These are phyloP conservation scores for Cladophialophora carrionii DNA, from an alignment of 2,329 filamentous ascomycete species.

Conservation along the genomic window DNA sequence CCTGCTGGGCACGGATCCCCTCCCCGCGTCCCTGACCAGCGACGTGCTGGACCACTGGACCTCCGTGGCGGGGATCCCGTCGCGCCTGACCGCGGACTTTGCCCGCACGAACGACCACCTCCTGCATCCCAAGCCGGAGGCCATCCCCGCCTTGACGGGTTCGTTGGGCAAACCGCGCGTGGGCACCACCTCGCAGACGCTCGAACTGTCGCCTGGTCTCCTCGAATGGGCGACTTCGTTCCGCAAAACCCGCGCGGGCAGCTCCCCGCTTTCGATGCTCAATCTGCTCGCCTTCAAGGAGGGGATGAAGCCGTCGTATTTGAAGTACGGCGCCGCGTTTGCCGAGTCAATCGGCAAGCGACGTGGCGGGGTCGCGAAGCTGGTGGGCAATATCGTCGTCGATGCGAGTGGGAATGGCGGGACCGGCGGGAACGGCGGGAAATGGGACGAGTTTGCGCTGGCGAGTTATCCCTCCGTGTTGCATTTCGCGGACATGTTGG, in stretches of 20 bases:
- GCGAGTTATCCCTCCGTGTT: slow-evolving; percentile 66
- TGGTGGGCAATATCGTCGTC: slow-evolving; percentile 61
- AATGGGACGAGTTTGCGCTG: slow-evolving; percentile 67
- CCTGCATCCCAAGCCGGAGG: slow-evolving; percentile 25
- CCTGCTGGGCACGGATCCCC: slow-evolving; percentile 39
- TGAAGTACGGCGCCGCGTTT: slow-evolving; percentile 60
- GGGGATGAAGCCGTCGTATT: slow-evolving; percentile 56
- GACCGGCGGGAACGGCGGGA: slow-evolving; percentile 39
- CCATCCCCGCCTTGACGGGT: slow-evolving; percentile 44
- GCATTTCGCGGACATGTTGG: slow-evolving; percentile 66
- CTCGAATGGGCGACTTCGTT: slow-evolving; percentile 53
- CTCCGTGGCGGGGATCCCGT: slow-evolving; percentile 44
- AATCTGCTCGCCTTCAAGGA: slow-evolving; percentile 63
- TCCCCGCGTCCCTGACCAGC: slow-evolving; percentile 32
- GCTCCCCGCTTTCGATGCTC: slow-evolving; percentile 62
- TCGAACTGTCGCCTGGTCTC: slow-evolving; percentile 60
- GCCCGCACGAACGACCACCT: slow-evolving; percentile 27
- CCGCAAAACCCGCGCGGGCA: slow-evolving; percentile 40
- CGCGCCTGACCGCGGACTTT: slow-evolving; percentile 42
- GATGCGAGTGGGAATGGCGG: slow-evolving; percentile 25
- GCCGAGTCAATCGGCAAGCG: slow-evolving; percentile 51
- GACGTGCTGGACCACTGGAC: slow-evolving; percentile 41
- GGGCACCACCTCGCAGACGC: slow-evolving; percentile 50
- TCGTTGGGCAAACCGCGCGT: slow-evolving; percentile 42
- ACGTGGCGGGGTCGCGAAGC: slow-evolving; percentile 63